Base-by-base conservation (phyloP, 352 stramenopile genomes). In the Globisporangium polare region DNA sequence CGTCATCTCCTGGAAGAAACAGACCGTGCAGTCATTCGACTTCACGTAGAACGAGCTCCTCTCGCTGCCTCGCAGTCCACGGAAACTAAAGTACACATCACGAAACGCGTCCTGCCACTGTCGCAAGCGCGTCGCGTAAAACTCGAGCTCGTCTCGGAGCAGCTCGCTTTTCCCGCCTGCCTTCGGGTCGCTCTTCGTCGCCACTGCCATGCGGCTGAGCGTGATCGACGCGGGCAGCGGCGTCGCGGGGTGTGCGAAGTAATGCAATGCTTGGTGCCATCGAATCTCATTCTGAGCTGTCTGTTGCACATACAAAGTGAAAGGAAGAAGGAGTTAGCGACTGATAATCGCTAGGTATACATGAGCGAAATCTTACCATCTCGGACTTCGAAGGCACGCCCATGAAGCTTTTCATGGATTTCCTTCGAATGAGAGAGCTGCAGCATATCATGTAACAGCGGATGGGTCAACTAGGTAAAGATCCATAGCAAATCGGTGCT, bases 51-150 rank as follows among this genome's bases (percentile, higher is more conserved):
- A 81, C 15, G 64, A 65, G 10, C 6, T 5, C 2, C 26, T 35
- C 46, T 31, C 52, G 24, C 10, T 33, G 27, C 20, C 26, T 41
- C 4, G 43, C 1, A 50, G 27, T 26, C 33, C 67, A 6, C 79
- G 83, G 31, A 90, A 88, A 10, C 66, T 72, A 63, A 90, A 77
- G 60, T 93, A 93, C 22, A 80, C 68, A 39, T 89, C 69, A 24
- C 75, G 81, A 60, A 93, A 89, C 20, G 81, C 68, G 26, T 84
- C 72, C 54, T 91, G 81, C 83, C 83, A 93, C 4, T 73, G 72
- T 15, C 75, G 67, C 58, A 86, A 78, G 1, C 83, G 71, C 8
- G 77, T 58, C 13, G 69, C 67, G n/a, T 88, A 86, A 55, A 89
- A 92, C 17, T 69, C 67, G 27, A 86, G 76, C 42, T 86, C 78